Evolutionary conservation across 352 stramenopile genomes (phyloP).

Genomic region (Pseudoperonospora humuli): DNA sequence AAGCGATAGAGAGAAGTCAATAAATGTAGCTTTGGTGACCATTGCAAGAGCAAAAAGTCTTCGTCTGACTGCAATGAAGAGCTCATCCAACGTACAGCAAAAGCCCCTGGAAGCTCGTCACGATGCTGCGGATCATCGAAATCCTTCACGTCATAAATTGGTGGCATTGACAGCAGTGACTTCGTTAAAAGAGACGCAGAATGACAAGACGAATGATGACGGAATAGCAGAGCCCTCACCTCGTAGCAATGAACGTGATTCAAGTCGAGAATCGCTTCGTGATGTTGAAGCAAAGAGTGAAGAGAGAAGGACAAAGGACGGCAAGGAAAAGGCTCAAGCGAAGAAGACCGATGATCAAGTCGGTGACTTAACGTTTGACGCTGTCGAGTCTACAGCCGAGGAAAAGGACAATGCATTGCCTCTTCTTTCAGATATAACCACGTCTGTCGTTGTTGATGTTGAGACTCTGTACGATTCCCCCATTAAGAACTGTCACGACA

Average conservation of each 20-base stretch:
- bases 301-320: too few relatives aligned
- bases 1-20: too few relatives aligned
- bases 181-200: not conserved
- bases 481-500: not conserved
- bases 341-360: not conserved
- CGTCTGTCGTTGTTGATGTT: conserved; percentile 1
- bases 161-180: not conserved
- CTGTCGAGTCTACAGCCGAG: too few relatives aligned
- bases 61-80: too few relatives aligned
- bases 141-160: conserved; percentile 1
- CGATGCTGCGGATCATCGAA: not conserved
- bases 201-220: not conserved
- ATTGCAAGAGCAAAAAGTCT: too few relatives aligned
- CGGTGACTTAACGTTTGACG: too few relatives aligned
- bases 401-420: not conserved
- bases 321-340: too few relatives aligned
- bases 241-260: not conserved
- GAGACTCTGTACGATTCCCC: conserved; percentile 23
- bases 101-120: too few relatives aligned
- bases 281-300: too few relatives aligned
- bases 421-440: conserved; percentile 1
- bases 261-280: conserved; percentile 1
- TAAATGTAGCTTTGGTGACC: too few relatives aligned
- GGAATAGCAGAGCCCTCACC: not conserved
- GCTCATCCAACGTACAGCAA: too few relatives aligned